Conservation (phyloP, 2,329 filamentous ascomycete genomes). For the Diaporthe sp. region DNA sequence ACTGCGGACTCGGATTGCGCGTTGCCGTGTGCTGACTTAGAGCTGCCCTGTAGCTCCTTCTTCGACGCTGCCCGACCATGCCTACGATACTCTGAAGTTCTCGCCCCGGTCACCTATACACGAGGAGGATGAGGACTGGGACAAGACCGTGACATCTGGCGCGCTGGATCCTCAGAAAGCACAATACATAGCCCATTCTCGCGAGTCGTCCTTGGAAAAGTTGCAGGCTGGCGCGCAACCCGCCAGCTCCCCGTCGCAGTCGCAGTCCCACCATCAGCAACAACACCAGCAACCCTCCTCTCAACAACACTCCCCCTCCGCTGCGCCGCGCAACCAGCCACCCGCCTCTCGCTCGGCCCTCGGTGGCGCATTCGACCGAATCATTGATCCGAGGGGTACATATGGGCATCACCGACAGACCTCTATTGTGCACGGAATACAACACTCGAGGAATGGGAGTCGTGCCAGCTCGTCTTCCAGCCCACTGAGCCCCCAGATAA, state of each 20-base stretch:
- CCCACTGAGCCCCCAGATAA: conserved; percentile 89
- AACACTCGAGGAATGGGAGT: conserved; percentile 93
- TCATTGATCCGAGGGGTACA: conserved; percentile 68
- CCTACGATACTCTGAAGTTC: conserved; percentile 66
- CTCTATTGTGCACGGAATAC: conserved; percentile 96
- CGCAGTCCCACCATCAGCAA: conserved; percentile 41
- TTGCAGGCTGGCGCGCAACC: conserved; percentile 54
- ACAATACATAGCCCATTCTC: conserved; percentile 65
- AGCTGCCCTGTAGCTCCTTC: conserved; percentile 64
- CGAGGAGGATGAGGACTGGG: conserved; percentile 67
- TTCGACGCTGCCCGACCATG: conserved; percentile 70
- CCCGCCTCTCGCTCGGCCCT: conserved; percentile 58
- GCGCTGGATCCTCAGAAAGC: conserved; percentile 55
- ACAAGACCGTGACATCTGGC: conserved; percentile 64
- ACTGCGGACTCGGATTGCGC: neutral
- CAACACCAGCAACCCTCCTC: conserved; percentile 42
- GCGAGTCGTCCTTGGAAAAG: conserved; percentile 72
- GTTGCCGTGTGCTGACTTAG: conserved; percentile 37
- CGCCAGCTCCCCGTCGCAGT: conserved; percentile 50
- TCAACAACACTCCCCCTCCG: conserved; percentile 41
- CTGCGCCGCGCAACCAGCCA: conserved; percentile 56
- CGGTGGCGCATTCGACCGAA: conserved; percentile 63
- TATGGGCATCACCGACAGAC: conserved; percentile 96
- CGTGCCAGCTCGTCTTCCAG: conserved; percentile 84
- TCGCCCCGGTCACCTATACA: conserved; percentile 66